phyloP scores from a whole-genome alignment of 1,139 yeast species.

The Hansenula lynferdii region DNA sequence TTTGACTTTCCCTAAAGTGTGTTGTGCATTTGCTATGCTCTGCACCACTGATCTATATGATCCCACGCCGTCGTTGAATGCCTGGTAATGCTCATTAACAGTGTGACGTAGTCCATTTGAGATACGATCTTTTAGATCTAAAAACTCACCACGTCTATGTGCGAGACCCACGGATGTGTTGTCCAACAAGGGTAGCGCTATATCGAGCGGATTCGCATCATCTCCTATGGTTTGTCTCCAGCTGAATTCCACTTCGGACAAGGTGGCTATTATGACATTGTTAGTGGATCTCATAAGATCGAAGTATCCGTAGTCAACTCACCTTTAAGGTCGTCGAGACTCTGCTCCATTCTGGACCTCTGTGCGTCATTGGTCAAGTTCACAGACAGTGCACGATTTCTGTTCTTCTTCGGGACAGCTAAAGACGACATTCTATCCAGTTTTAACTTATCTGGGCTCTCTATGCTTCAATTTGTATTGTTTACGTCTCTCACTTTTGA shows the following conservation, averaged over 20 bases:
- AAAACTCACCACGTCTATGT: slow-evolving; percentile 57
- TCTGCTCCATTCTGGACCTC: slow-evolving; percentile 14
- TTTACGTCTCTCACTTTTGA: no score
- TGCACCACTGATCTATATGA: slow-evolving; percentile 62
- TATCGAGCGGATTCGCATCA: slow-evolving; percentile 72
- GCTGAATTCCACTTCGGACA: slow-evolving; percentile 26
- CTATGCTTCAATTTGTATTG: no score
- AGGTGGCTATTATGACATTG: slow-evolving; percentile 7
- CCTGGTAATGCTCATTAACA: slow-evolving; percentile 79
- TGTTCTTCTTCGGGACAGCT: not conserved
- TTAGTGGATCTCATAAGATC: not conserved
- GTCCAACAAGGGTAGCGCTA: slow-evolving; percentile 77
- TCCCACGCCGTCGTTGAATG: slow-evolving; percentile 79
- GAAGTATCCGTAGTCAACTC: slow-evolving; percentile 1
- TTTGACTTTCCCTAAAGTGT: slow-evolving; percentile 45
- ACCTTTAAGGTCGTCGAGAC: slow-evolving; percentile 20
- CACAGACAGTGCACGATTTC: slow-evolving; percentile 9
- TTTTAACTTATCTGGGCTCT: no score
- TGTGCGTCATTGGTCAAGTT: slow-evolving; percentile 13
- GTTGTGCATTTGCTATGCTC: slow-evolving; percentile 53
- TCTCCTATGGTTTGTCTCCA: slow-evolving; percentile 36
- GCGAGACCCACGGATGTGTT: slow-evolving; percentile 88
- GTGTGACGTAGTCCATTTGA: slow-evolving; percentile 57
- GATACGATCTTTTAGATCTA: slow-evolving; percentile 47
- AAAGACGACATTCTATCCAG: slow-evolving; percentile 1